phyloP scores from a whole-genome alignment of 495 filamentous ascomycete genomes.

The Emericellopsis terricola region DNA sequence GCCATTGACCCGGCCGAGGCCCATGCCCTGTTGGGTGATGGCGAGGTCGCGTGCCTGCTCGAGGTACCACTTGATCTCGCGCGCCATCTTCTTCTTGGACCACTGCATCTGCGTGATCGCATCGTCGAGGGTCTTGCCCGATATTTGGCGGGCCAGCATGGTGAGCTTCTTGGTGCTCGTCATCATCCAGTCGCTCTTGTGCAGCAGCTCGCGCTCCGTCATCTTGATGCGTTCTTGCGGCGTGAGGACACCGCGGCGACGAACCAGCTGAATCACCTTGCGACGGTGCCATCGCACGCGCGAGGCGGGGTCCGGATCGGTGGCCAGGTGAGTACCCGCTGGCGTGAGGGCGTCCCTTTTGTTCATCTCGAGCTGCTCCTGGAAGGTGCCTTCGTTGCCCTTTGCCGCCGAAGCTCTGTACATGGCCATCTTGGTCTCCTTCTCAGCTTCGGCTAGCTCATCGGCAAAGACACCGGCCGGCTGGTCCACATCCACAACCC shows the following conservation, averaged over 20 bases:
- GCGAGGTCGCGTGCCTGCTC: slow-evolving; percentile 61
- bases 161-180: slow-evolving; percentile 82
- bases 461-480: too few species aligned
- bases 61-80: slow-evolving; percentile 60
- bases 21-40: slow-evolving; percentile 67
- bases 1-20: slow-evolving; percentile 33
- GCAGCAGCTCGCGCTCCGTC: slow-evolving; percentile 51
- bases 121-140: slow-evolving; percentile 79
- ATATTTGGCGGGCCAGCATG: slow-evolving; percentile 66
- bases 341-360: slow-evolving; percentile 5
- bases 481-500: slow-evolving; percentile 4
- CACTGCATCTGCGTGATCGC: slow-evolving; percentile 92
- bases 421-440: too few species aligned
- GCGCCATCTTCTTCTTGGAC: slow-evolving; percentile 81
- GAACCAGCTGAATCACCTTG: slow-evolving; percentile 57
- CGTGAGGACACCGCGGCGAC: slow-evolving; percentile 38
- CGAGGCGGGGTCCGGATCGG: slow-evolving; percentile 46
- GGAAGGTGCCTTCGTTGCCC: slow-evolving; percentile 40
- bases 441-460: too few species aligned
- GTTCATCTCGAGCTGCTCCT: slow-evolving; percentile 19
- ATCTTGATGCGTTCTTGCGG: slow-evolving; percentile 42
- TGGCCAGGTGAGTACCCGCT: too few species aligned
- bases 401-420: too few species aligned
- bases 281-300: slow-evolving; percentile 62
- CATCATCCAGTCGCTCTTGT: slow-evolving; percentile 48